Evolutionary conservation across 2,329 filamentous ascomycete species (phyloP), one percentile per base, ranked within the genome.

Genomic region (Cephalotrichum gorgonifer): DNA sequence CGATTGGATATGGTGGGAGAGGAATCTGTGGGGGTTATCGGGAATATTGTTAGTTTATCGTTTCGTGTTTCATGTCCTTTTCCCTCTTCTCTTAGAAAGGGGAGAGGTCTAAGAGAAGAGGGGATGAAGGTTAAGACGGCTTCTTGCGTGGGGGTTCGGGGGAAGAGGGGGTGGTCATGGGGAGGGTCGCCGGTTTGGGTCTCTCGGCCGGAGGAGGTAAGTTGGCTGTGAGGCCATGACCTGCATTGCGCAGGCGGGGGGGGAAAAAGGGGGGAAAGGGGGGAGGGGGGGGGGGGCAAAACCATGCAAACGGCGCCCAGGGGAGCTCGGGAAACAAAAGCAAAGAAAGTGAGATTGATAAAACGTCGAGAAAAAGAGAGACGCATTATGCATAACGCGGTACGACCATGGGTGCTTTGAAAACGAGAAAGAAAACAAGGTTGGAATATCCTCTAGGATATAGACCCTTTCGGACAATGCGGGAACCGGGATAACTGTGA

Each of bases 1-100:
- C 61, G 76, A 68, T 50, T 66, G 68, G 54, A 81, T 72, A 57
- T 71, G 67, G 62, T 81, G 67, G 48, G 78, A 82, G 54, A 85
- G 67, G 52, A 76, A 72, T 67, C 75, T 85, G 44, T 4, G 14
- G 17, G 2, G 35, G n/a, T 75, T 85, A 46, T 4, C 7, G 17
- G 2, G 35, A 9, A 47, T 4, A 4, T 3, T n/a, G 28, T 22
- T n/a, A 38, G 17, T 25, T 27, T 43, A 15, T 43, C 39, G n/a
- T 43, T 30, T 31, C 20, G 30, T 31, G n/a, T 15, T 27, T 28
- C 20, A 33, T 43, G 25, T 17, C 35, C 6, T n/a, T 44, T 28
- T 11, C 38, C n/a, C 6, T 39, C 17, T 23, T 9, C 6, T 23
- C 9, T 6, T 17, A 33, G 14, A 30, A n/a, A 22, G 6, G 9